These are phyloP conservation scores for Helicocarpus griseus DNA, from an alignment of 2,329 filamentous ascomycete species.

Conservation along the genomic window DNA sequence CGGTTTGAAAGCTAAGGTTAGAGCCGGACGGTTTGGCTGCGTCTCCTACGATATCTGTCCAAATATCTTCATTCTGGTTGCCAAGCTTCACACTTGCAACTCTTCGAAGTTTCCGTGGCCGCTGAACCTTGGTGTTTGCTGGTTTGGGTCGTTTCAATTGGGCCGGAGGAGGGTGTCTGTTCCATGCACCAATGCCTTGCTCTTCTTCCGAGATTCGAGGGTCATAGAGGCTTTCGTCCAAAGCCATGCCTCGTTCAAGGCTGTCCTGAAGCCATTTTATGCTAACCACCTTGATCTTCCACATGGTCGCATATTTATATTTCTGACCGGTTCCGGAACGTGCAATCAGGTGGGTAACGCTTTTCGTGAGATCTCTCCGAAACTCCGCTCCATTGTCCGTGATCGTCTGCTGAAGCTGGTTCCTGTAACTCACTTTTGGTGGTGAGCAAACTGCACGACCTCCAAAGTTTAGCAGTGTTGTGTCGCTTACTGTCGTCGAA, in stretches of 20 bases:
- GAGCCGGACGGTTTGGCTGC: slow-evolving; percentile 4
- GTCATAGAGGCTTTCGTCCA: slow-evolving; percentile 80
- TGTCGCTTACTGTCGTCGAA: slow-evolving; percentile 51
- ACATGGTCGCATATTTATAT: slow-evolving; percentile 75
- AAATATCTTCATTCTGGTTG: slow-evolving; percentile 73
- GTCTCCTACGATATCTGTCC: slow-evolving; percentile 70
- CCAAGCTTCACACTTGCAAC: slow-evolving; percentile 76
- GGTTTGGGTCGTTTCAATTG: slow-evolving; percentile 28
- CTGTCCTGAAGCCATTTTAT: slow-evolving; percentile 80
- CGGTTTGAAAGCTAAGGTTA: slow-evolving; percentile 10
- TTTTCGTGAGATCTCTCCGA: slow-evolving; percentile 74
- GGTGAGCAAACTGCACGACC: not conserved
- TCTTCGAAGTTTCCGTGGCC: slow-evolving; percentile 72
- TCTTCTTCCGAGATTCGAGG: slow-evolving; percentile 59
- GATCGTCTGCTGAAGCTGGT: slow-evolving; percentile 59
- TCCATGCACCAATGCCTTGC: slow-evolving; percentile 71
- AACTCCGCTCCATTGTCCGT: slow-evolving; percentile 68
- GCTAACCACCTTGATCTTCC: slow-evolving; percentile 70
- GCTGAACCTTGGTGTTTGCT: slow-evolving; percentile 41
- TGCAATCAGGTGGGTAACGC: slow-evolving; percentile 80
- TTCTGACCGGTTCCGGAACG: slow-evolving; percentile 74
- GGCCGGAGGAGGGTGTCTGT: slow-evolving; percentile 34
- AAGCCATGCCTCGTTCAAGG: slow-evolving; percentile 73
- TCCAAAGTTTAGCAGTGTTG: not conserved
- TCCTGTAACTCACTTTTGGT: slow-evolving; percentile 41